Evolutionary conservation across 2,329 filamentous ascomycete species (phyloP), one percentile per base, ranked within the genome.

Genomic region (Aspergillus quadrilineatus): DNA sequence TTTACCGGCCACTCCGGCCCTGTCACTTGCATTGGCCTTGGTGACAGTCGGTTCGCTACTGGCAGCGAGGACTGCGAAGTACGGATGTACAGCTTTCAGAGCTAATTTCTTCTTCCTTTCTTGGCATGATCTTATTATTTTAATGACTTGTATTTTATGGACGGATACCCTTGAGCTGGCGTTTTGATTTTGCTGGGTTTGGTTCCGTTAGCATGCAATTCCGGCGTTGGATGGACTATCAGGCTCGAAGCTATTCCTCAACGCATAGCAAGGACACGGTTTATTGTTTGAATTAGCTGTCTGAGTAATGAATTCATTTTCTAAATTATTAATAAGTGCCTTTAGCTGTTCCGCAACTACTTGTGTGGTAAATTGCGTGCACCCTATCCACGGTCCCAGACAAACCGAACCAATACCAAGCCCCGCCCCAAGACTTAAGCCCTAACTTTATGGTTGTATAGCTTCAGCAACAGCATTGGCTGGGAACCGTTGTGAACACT

Each of bases 41-140:
- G 91, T 66, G 94, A 97, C 70, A 90, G 88, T 65, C 84, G 90
- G 41, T 89, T 99, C 79, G 90, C 91, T 30, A 96, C 89, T 65
- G 94, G 92, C 5, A 91, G 93, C 67, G 94, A 97, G 73, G 94
- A 99, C 71, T 90, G 90, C 61, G 92, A 96, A 66, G 90, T 97
- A 34, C 81, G 92, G 51, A 81, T 99, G 67, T 92, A 92, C 72
- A 89, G 86, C 66, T 93, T 92, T 67, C 73, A 70, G n/a, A 74
- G 69, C 52, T 74, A 49, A 58, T 43, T 50, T 37, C 39, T 29
- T 32, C 51, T 17, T 10, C 9, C n/a, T 26, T 14, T 34, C 12
- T 10, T 44, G 22, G 22, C 22, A 22, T 22, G 22, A 22, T 22
- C 22, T 36, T 10, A 44, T 48, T 49, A 44, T 48, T 49, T 28